Base-by-base conservation (phyloP, 2,329 filamentous ascomycete genomes). In the Monosporascus sp. region DNA sequence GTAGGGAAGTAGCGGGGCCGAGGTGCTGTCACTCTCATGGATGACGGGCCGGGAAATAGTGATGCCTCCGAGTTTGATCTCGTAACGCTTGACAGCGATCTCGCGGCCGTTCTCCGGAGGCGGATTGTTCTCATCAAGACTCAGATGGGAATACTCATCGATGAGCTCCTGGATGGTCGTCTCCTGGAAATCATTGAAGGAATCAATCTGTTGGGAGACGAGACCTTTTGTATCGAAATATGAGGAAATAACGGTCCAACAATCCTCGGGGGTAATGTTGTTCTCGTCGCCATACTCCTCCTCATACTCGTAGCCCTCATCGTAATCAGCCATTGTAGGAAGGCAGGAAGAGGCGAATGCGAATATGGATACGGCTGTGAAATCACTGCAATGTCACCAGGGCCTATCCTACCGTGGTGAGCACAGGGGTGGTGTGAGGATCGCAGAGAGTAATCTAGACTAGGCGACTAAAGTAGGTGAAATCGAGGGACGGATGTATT, bases 221-320 rank as follows among this genome's bases (percentile, higher is more conserved):
- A 99, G 81, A 65, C 94, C 93, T 74, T 97, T 99, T 58, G 86
- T 83, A 64, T 97, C 91, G 75, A 99, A 99, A 78, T 97, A 97
- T 9, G 94, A 89, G 53, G 89, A 91, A 70, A 99, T 97, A 67
- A 97, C 93, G 60, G 88, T 89, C 94, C 95, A 99, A 78, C 91
- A 97, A 74, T 99, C 95, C 77, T 97, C 94, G 56, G 92, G 90
- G 26, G 92, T 96, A 75, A 97, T 96, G 63, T 78, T 78, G 57
- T 86, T 82, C 37, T 83, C 85, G 57, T 88, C 85, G 55, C 81
- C 84, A 64, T 87, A 88, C 59, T 85, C 82, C 58, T 82, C 81
- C 60, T 85, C 83, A 56, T 87, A 86, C 68, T 91, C 89, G 58
- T 85, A 81, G 50, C 81, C 78, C 52, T 82, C 79, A 52, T 81